A percentile compares a stretch with the other conserved stretches of the same genome.
Conservation (phyloP, 768 basidiomycete genomes). For the Inosperma sp. region DNA sequence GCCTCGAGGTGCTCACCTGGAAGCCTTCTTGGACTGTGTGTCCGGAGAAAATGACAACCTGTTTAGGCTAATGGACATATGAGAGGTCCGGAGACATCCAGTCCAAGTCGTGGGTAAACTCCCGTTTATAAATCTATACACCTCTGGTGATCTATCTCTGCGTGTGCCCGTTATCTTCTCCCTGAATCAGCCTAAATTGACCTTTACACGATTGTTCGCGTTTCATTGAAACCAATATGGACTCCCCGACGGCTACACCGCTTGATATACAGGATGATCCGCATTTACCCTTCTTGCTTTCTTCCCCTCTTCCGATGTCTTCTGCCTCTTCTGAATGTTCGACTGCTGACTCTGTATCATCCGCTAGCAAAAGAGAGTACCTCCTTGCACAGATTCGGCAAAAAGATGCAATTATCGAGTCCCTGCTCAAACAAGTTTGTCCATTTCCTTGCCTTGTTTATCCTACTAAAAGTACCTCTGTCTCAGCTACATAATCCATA, state of each 20-base stretch:
- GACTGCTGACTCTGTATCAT: conserved; percentile 30
- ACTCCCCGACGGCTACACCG: neutral
- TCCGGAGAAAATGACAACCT: neutral
- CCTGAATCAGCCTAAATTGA: no score
- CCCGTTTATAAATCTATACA: no score
- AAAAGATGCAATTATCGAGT: conserved; percentile 84
- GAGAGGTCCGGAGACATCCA: neutral
- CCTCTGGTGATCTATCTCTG: no score
- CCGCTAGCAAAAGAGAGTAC: conserved; percentile 75
- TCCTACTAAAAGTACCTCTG: conserved; percentile 4
- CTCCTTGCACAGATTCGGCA: conserved; percentile 81
- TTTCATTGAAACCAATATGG: neutral
- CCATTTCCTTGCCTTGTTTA: neutral
- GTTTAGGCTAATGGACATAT: neutral
- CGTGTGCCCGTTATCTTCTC: no score
- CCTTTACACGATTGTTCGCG: neutral
- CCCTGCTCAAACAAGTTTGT: conserved; percentile 73
- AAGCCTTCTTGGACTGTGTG: no score
- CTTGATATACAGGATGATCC: no score
- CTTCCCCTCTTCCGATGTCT: conserved; percentile 5
- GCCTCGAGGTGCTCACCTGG: conserved; percentile 5
- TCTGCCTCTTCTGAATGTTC: conserved; percentile 32
- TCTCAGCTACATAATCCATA: conserved; percentile 77
- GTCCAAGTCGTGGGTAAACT: no score
- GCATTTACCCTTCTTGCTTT: neutral